Base-by-base conservation (phyloP, 2,329 filamentous ascomycete genomes). In the Exophiala aquamarina region DNA sequence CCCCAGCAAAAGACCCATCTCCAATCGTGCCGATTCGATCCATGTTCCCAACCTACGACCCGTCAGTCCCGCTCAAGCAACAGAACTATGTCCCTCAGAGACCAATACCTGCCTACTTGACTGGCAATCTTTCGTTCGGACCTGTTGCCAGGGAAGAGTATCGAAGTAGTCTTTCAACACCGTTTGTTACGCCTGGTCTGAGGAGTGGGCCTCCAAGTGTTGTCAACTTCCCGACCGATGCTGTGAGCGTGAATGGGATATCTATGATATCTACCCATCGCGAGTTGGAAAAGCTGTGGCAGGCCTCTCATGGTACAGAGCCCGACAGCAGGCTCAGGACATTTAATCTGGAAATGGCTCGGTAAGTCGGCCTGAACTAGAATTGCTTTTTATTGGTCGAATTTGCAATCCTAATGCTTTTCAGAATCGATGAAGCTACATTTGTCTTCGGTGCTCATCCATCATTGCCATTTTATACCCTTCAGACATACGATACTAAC, bases 41-140 rank as follows among this genome's bases (percentile, higher is more conserved):
- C 3, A 73, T 73, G 52, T 73, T 74, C 49, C 72, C 71, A 6
- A 66, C 59, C 8, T 72, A 72, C 49, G 62, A 74, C 49, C 66
- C 67, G 1, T 61, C 65, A 11, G 18, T 68, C 1, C 61, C 67
- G 13, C 56, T 68, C 28, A 60, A 49, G 21, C 62, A 67, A 45
- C 70, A 72, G 47, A 54, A 59, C 7, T 69, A 70, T 49, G 65
- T 61, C 36, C 63, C 65, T 7, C 62, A 61, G 26, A 47, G 57
- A 21, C 55, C 57, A 7, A 13, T 52, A 11, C 51, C 54, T 3
- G 49, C 47, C 15, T 43, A 46, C 6, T 18, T 54, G 20, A 50
- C 54, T 5, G 47, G 46, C 11, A 18, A 46, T 33, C 34, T 38
- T 3, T 31, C 35, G 9, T 37, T 44, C 19, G 41, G 44, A 19